Base-by-base conservation (phyloP, 345 rosid genomes). In the Atalantia buxifolia region DNA sequence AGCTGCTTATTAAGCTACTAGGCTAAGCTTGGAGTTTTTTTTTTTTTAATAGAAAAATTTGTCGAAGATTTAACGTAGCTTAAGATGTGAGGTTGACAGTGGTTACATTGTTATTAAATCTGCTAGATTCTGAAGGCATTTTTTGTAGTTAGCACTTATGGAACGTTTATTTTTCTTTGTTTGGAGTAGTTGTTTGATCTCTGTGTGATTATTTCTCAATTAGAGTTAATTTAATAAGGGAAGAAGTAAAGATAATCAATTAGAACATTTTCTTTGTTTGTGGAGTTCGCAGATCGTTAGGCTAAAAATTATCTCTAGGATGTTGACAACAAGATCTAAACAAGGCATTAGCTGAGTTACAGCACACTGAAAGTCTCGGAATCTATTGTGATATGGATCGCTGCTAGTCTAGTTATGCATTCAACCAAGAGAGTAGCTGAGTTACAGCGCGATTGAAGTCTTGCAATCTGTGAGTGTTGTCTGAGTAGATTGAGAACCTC, bases 401-500 rank as follows among this genome's bases (percentile, higher is more conserved):
- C 36, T 38, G 67, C 24, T 40, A 25, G 66, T 38, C 16, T 18
- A 16, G 57, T 25, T 28, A 48, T 24, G 56, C 59, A 10, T 36
- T 72, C 72, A 59, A 56, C 64, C 19, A 65, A 36, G 67, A 67
- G 55, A 62, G 28, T 9, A 42, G 45, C 64, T 16, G 61, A 69
- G 50, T 45, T 45, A 45, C 16, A 45, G 50, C 5, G 18, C 50
- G 0, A 45, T 13, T 13, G 14, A 45, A 13, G 18, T 45, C 50
- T 45, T 0, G 18, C 4, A 61, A 27, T 35, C 18, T n/a, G 25
- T 31, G 50, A 36, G n/a, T 53, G 35, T 71, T 40, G 66, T 65
- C 48, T 28, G 56, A 38, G 45, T 75, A 79, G 71, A 25, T 77
- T 69, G 66, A 59, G 50, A 75, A 33, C 75, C 50, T 18, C 27